These are phyloP conservation scores for Raddia guianensis DNA, from an alignment of 176 grass and related monocot genomes.

Conservation along the genomic window DNA sequence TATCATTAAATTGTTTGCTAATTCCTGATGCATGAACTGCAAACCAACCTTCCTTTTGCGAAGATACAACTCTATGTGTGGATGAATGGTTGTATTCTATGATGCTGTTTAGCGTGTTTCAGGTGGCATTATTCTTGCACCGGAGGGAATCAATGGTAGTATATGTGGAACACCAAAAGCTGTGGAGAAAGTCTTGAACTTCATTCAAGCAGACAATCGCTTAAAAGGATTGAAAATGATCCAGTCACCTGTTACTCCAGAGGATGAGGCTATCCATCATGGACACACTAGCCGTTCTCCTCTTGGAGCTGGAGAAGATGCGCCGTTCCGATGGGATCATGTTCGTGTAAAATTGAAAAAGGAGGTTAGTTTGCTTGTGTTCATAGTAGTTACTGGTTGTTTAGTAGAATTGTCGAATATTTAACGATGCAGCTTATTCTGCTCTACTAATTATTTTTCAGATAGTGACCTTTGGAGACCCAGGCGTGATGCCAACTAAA, in stretches of 20 bases:
- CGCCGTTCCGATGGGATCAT: constrained; percentile 96
- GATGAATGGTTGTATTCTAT: neutral
- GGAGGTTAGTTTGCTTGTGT: constrained; percentile 61
- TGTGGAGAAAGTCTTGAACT: constrained; percentile 73
- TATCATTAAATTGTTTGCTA: neutral
- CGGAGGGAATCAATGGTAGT: constrained; percentile 94
- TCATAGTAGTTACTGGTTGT: constrained; percentile 4
- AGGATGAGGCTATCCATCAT: constrained; percentile 95
- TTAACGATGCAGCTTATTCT: constrained; percentile 34
- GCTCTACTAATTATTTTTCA: constrained; percentile 34
- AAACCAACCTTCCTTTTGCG: neutral
- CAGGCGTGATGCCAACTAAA: constrained; percentile 79
- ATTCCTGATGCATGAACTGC: neutral
- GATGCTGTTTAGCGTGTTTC: constrained; percentile 81
- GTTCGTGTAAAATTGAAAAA: constrained; percentile 98
- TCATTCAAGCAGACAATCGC: constrained; percentile 76
- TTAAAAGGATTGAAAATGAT: constrained; percentile 81
- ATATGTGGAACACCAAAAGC: constrained; percentile 74
- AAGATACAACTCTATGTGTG: neutral
- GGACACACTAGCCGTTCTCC: constrained; percentile 85
- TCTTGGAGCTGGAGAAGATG: constrained; percentile 90
- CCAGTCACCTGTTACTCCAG: constrained; percentile 88
- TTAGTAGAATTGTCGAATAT: neutral
- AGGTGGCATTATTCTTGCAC: constrained; percentile 97
- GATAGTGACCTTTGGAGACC: constrained; percentile 94